phyloP scores from a whole-genome alignment of 2,329 filamentous ascomycete genomes.

The Verticillium klebahnii region DNA sequence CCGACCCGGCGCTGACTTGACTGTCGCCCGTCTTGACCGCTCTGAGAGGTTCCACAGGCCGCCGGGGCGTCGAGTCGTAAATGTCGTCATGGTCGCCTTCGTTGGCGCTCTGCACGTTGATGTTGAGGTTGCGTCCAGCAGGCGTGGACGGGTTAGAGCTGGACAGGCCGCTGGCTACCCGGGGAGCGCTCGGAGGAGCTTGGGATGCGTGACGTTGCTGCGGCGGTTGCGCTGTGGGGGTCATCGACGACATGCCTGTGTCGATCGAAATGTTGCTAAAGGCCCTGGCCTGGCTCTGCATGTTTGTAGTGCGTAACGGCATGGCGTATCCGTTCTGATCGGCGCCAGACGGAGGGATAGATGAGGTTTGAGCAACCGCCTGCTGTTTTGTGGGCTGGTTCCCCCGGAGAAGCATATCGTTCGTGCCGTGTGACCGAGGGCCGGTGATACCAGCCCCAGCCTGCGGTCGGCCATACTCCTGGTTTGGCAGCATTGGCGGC shows the following conservation, averaged over 20 bases:
- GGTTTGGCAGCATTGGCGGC: not conserved
- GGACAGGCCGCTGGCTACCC: not conserved
- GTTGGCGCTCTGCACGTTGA: slow-evolving; percentile 15
- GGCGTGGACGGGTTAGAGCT: slow-evolving; percentile 4
- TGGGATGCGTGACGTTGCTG: not conserved
- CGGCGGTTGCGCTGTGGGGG: not conserved
- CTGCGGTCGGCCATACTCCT: not conserved
- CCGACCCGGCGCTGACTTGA: slow-evolving; percentile 10
- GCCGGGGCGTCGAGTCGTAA: slow-evolving; percentile 26
- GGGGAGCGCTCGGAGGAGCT: not conserved
- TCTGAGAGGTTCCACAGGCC: slow-evolving; percentile 3
- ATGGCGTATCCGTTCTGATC: not conserved
- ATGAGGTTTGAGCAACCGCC: not conserved
- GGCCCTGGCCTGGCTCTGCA: not conserved
- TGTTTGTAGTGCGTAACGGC: not conserved
- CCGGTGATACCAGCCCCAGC: not conserved
- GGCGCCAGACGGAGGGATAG: not conserved
- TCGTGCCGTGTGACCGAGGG: not conserved
- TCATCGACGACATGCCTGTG: not conserved
- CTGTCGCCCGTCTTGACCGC: slow-evolving; percentile 10
- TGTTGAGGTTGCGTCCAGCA: slow-evolving; percentile 2
- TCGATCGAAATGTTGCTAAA: not conserved
- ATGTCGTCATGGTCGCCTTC: slow-evolving; percentile 21
- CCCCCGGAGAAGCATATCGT: not conserved
- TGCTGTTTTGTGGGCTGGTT: not conserved